Conservation (phyloP, 129 eudicot species). For the Dittrichia graveolens region DNA sequence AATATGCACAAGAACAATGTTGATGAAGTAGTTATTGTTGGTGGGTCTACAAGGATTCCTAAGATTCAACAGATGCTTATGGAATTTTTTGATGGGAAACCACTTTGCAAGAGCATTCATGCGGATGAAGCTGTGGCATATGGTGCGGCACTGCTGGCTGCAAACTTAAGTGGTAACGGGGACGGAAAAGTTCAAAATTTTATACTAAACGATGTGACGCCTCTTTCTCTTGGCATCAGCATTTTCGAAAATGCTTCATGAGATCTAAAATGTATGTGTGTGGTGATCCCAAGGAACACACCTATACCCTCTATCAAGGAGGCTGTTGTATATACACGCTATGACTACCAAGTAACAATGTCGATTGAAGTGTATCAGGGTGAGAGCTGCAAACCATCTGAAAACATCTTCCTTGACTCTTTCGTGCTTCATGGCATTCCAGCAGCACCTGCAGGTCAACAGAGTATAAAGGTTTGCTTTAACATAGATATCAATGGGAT, state of each 20-base stretch:
- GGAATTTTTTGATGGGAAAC: slow-evolving; percentile 23
- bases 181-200: not conserved
- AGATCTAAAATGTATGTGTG: too few relatives aligned
- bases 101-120: slow-evolving; percentile 26
- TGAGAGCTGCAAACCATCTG: slow-evolving; percentile 3
- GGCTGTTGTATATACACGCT: not conserved
- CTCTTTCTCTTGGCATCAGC: slow-evolving; percentile 24
- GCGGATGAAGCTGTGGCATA: slow-evolving; percentile 31
- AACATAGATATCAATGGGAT: slow-evolving; percentile 37
- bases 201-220: slow-evolving; percentile 15
- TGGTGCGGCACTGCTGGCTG: slow-evolving; percentile 31
- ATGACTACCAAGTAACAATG: not conserved
- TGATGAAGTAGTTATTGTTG: slow-evolving; percentile 32
- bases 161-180: slow-evolving; percentile 12
- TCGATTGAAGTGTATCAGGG: slow-evolving; percentile 9
- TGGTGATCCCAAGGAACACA: slow-evolving; percentile 29
- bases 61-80: slow-evolving; percentile 29
- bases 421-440: slow-evolving; percentile 21
- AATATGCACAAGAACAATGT: slow-evolving; percentile 17
- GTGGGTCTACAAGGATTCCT: slow-evolving; percentile 37
- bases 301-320: slow-evolving; percentile 21
- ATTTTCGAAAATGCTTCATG: not conserved
- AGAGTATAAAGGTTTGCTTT: too few relatives aligned
- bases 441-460: slow-evolving; percentile 4
- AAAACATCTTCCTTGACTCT: slow-evolving; percentile 25